phyloP scores from a whole-genome alignment of 169 alveolate genomes.

The Hepatocystis sp. region DNA sequence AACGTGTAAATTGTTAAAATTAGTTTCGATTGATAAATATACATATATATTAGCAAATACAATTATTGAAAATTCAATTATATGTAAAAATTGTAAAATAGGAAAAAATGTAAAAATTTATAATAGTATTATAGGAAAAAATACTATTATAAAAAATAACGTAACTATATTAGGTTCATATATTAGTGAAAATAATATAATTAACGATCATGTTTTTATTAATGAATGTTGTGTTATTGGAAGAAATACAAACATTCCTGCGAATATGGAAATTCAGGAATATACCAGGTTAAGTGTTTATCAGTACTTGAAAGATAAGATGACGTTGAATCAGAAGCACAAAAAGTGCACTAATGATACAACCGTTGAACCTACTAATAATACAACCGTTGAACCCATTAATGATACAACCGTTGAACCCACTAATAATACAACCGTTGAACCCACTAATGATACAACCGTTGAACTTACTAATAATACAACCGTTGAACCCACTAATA shows the following conservation, averaged over 20 bases:
- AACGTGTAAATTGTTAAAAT: slow-evolving; percentile 46
- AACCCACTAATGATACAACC: too few relatives aligned
- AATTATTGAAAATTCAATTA: slow-evolving; percentile 61
- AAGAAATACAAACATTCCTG: slow-evolving; percentile 43
- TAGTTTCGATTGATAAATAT: slow-evolving; percentile 24
- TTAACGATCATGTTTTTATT: slow-evolving; percentile 32
- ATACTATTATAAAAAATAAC: slow-evolving; percentile 29
- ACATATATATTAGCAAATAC: slow-evolving; percentile 27
- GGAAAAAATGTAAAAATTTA: slow-evolving; percentile 62
- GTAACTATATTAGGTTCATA: slow-evolving; percentile 43
- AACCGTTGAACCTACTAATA: background rate
- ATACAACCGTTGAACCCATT: too few relatives aligned
- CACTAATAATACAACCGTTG: too few relatives aligned
- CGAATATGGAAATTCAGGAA: background rate
- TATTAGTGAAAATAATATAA: slow-evolving; percentile 36
- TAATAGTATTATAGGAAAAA: slow-evolving; percentile 52
- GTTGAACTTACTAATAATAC: too few relatives aligned
- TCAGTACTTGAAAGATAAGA: slow-evolving; percentile 17
- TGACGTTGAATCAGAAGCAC: slow-evolving; percentile 9
- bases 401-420: too few relatives aligned
- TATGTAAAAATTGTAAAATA: slow-evolving; percentile 71
- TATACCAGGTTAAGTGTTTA: slow-evolving; percentile 44
- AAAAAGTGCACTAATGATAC: background rate
- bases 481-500: too few relatives aligned
- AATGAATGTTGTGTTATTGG: slow-evolving; percentile 71